phyloP scores from a whole-genome alignment of 1,284 basidiomycete genomes.

The Sporisorium iseilematis-ciliati region DNA sequence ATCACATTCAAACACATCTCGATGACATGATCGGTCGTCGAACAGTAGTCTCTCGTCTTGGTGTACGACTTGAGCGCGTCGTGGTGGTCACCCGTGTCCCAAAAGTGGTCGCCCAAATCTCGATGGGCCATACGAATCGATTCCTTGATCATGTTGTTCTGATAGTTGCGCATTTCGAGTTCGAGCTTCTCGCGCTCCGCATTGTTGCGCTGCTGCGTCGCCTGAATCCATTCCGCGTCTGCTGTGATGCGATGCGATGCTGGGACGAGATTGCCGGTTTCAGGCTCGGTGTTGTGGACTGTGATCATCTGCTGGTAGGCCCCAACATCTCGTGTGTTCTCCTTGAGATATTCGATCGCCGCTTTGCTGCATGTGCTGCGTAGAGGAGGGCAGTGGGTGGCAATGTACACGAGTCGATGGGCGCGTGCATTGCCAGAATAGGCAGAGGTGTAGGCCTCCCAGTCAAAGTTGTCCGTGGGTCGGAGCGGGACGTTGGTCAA shows the following conservation, averaged over 20 bases:
- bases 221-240: conserved; percentile 77
- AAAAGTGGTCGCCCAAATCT: conserved; percentile 82
- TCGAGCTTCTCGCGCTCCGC: conserved; percentile 81
- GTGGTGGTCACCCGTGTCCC: conserved; percentile 78
- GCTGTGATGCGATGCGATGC: conserved; percentile 27
- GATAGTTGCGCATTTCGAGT: conserved; percentile 87
- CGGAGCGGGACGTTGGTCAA: conserved; percentile 19
- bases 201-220: conserved; percentile 75
- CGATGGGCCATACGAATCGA: conserved; percentile 89
- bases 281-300: conserved; percentile 48
- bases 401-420: conserved; percentile 51
- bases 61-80: conserved; percentile 81
- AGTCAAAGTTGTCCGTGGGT: conserved; percentile 55
- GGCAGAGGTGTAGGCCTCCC: conserved; percentile 59
- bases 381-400: conserved; percentile 40
- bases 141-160: conserved; percentile 92
- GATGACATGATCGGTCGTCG: conserved; percentile 83
- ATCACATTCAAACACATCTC: conserved; percentile 75
- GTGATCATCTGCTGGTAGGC: conserved; percentile 43
- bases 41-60: conserved; percentile 86
- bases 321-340: conserved; percentile 37
- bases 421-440: conserved; percentile 41
- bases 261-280: conserved; percentile 23
- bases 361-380: conserved; percentile 44
- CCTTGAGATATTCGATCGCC: conserved; percentile 43